phyloP scores from a whole-genome alignment of 2,329 filamentous ascomycete species.

The Clathrospora elynae region DNA sequence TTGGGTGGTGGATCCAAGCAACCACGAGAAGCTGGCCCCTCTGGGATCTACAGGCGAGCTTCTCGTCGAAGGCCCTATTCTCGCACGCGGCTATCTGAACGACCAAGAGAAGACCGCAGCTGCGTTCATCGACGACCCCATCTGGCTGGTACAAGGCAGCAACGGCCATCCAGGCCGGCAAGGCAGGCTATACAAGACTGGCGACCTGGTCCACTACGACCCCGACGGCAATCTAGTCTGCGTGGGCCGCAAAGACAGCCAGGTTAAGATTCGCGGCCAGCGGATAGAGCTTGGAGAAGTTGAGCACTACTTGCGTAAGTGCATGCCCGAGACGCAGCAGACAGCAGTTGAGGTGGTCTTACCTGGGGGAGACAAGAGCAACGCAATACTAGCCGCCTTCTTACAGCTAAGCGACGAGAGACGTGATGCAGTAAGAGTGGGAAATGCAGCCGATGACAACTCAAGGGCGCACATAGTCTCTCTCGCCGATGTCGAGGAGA shows the following conservation, averaged over 20 bases:
- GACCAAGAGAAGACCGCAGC: constrained; percentile 22
- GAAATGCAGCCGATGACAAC: neutral
- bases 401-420: no score
- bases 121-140: neutral
- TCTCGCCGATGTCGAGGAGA: neutral
- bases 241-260: constrained; percentile 26
- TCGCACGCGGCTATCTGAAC: constrained; percentile 13
- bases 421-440: neutral
- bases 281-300: constrained; percentile 34
- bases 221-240: constrained; percentile 21
- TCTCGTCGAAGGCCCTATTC: constrained; percentile 23
- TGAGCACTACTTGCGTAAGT: constrained; percentile 1
- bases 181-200: constrained; percentile 37
- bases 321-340: neutral
- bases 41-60: constrained; percentile 28
- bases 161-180: neutral
- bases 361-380: neutral
- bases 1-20: neutral
- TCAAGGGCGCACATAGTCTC: no score
- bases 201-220: constrained; percentile 25
- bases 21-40: constrained; percentile 13
- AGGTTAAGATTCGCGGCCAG: constrained; percentile 33
- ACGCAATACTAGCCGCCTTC: neutral
- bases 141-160: neutral
- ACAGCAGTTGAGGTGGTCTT: neutral